phyloP scores from a whole-genome alignment of 208 protist species.

The Blastocrithidia nonstop region DNA sequence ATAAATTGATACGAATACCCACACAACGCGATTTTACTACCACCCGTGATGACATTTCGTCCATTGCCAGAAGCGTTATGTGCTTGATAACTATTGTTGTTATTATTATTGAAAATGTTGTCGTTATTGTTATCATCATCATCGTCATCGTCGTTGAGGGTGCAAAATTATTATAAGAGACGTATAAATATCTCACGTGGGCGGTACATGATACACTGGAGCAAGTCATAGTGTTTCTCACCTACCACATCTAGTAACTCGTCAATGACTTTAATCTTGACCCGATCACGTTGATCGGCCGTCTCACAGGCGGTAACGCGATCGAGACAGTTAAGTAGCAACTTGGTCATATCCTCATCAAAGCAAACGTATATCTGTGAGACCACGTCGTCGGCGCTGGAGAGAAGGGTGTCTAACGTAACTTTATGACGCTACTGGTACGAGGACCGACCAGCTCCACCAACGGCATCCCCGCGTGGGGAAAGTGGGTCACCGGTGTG shows the following conservation, averaged over 20 bases:
- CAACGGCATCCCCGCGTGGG: constrained; percentile 55
- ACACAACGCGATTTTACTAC: constrained; percentile 4
- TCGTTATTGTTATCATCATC: neutral
- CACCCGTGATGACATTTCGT: constrained; percentile 3
- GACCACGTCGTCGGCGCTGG: constrained; percentile 79
- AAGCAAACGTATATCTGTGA: constrained; percentile 81
- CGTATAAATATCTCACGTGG: constrained; percentile 71
- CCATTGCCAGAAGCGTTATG: too few species aligned
- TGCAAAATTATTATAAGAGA: constrained; percentile 81
- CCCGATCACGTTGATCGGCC: constrained; percentile 32
- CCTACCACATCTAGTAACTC: constrained; percentile 68
- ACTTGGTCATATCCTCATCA: constrained; percentile 76
- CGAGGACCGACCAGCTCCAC: constrained; percentile 35
- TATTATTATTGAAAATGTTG: constrained; percentile 8
- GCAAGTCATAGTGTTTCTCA: constrained; percentile 62
- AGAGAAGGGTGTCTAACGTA: constrained; percentile 63
- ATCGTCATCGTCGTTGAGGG: constrained; percentile 45
- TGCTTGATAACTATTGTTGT: too few species aligned
- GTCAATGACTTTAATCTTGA: constrained; percentile 49
- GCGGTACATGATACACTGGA: constrained; percentile 74
- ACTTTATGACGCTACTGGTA: constrained; percentile 54
- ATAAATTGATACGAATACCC: constrained; percentile 61
- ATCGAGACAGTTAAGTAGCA: constrained; percentile 81
- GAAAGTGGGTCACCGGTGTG: constrained; percentile 65
- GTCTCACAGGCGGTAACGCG: constrained; percentile 59